A percentile compares a stretch with the other conserved stretches of the same genome.
Evolutionary conservation across 2,329 filamentous ascomycete genomes (phyloP).

Genomic region (Sordariomycetes sp.): DNA sequence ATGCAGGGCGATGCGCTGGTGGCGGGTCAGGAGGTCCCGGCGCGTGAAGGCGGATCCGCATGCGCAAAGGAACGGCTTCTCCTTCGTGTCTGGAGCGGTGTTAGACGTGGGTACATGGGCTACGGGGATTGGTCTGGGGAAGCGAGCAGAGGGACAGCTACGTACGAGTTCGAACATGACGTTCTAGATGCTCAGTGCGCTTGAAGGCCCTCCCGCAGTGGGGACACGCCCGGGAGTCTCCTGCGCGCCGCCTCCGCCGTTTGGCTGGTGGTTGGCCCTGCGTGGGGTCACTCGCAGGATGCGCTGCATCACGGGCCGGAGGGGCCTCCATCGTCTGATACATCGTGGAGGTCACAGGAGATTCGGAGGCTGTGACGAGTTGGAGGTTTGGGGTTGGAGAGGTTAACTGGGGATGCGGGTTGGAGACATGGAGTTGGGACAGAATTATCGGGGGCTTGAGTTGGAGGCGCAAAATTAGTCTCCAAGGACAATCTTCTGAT

Average conservation of each 20-base stretch:
- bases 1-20: slow-evolving; percentile 27
- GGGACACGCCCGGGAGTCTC: slow-evolving; percentile 19
- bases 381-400: background rate
- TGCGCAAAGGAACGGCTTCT: slow-evolving; percentile 32
- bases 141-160: background rate
- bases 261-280: slow-evolving; percentile 2
- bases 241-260: slow-evolving; percentile 7
- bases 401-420: background rate
- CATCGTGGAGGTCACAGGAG: background rate
- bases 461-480: background rate
- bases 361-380: background rate
- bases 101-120: no score
- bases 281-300: background rate
- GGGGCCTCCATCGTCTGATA: background rate
- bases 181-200: slow-evolving; percentile 32
- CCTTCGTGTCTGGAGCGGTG: slow-evolving; percentile 29
- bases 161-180: slow-evolving; percentile 34
- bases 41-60: slow-evolving; percentile 33
- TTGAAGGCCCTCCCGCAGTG: slow-evolving; percentile 32
- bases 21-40: slow-evolving; percentile 31
- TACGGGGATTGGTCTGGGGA: background rate
- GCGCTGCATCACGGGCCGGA: background rate
- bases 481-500: background rate
- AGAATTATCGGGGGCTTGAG: background rate
- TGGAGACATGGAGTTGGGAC: background rate